A percentile compares a stretch with the other conserved stretches of the same genome.
Evolutionary conservation across 768 basidiomycete genomes (phyloP).

Genomic region (Phaeolepiota aurea): DNA sequence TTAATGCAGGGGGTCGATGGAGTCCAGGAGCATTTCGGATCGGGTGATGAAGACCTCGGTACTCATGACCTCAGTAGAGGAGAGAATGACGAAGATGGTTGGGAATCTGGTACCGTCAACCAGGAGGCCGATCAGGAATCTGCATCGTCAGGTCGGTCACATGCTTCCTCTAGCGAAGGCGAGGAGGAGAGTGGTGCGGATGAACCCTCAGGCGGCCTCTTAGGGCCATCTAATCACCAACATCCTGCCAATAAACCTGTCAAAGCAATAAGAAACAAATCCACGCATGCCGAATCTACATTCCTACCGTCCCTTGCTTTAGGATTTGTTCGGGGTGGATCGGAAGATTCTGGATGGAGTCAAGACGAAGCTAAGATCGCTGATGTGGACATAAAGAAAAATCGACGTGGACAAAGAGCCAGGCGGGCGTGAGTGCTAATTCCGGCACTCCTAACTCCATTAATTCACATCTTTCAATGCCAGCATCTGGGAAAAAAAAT

Average conservation of each 20-base stretch:
- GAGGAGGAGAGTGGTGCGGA: constrained; percentile 19
- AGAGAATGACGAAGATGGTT: constrained; percentile 14
- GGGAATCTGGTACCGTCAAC: constrained; percentile 34
- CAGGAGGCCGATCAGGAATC: constrained; percentile 36
- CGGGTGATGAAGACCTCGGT: background rate
- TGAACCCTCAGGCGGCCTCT: constrained; percentile 1
- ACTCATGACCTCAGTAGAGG: background rate
- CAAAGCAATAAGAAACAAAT: background rate
- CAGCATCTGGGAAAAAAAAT: constrained; percentile 99
- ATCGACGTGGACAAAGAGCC: constrained; percentile 90
- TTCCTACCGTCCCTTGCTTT: constrained; percentile 88
- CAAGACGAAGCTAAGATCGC: constrained; percentile 50
- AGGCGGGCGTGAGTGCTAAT: constrained; percentile 72
- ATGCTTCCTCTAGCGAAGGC: constrained; percentile 12
- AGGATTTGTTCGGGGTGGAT: constrained; percentile 77
- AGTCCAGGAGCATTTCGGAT: background rate
- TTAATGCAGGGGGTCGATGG: background rate
- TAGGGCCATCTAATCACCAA: background rate
- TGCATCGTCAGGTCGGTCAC: constrained; percentile 27
- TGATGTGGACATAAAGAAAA: constrained; percentile 59
- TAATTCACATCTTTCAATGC: constrained; percentile 2
- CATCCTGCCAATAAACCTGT: background rate
- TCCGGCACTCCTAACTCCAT: background rate
- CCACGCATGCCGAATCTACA: constrained; percentile 12
- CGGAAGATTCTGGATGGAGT: constrained; percentile 70